Evolutionary conservation across 176 grass and related monocot genomes (phyloP).

Genomic region (Triticum dicoccoides): DNA sequence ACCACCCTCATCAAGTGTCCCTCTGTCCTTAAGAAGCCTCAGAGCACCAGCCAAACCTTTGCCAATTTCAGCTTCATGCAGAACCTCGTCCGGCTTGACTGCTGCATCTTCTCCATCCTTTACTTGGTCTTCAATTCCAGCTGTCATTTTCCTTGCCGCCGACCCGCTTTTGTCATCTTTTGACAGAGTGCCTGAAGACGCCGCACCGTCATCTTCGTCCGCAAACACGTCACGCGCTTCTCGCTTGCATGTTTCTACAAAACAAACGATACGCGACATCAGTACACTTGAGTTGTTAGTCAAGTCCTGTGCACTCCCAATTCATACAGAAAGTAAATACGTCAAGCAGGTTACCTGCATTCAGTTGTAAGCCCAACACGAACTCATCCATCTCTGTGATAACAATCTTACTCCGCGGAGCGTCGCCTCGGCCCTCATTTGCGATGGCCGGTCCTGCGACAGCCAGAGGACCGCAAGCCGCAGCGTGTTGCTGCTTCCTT

Average conservation of each 20-base stretch:
- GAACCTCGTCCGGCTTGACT: conserved; percentile 57
- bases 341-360: conserved; percentile 48
- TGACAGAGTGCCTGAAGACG: conserved; percentile 14
- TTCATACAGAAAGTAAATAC: neutral
- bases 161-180: conserved; percentile 23
- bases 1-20: conserved; percentile 79
- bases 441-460: neutral
- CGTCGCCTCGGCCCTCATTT: conserved; percentile 16
- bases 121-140: neutral
- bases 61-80: conserved; percentile 72
- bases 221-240: conserved; percentile 58
- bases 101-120: neutral
- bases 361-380: conserved; percentile 62
- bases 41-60: conserved; percentile 85
- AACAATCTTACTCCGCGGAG: conserved; percentile 55
- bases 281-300: neutral
- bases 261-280: neutral
- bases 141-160: conserved; percentile 29
- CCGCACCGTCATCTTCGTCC: conserved; percentile 48
- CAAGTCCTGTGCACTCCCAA: neutral
- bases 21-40: conserved; percentile 73
- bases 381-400: conserved; percentile 96
- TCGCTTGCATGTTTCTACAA: conserved; percentile 47
- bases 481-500: conserved; percentile 24
- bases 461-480: neutral